phyloP scores from a whole-genome alignment of 306 rosid species.

The Quercus suber region DNA sequence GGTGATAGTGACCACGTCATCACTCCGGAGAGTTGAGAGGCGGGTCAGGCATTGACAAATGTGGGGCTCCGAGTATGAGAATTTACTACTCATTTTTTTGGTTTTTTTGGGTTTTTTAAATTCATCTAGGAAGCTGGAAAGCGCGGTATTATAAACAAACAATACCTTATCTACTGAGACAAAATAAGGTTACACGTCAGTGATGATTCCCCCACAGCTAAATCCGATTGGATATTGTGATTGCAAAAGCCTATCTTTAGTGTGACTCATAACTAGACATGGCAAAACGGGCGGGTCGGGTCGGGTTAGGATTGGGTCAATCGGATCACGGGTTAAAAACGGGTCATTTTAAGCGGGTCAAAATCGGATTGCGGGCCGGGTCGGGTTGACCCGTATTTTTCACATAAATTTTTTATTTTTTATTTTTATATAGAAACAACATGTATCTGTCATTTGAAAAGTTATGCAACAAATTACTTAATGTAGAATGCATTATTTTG shows the following conservation, averaged over 20 bases:
- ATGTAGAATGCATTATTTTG: too few species aligned
- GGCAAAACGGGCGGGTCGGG: too few species aligned
- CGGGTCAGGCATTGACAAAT: conserved; percentile 77
- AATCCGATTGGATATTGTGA: not conserved
- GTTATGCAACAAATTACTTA: too few species aligned
- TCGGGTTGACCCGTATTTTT: too few species aligned
- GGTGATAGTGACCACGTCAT: conserved; percentile 37
- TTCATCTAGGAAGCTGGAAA: not conserved
- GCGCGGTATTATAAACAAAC: not conserved
- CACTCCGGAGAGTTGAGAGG: conserved; percentile 36
- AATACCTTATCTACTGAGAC: not conserved
- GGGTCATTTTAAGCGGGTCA: too few species aligned
- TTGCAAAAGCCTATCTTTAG: not conserved
- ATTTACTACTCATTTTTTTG: conserved; percentile 33
- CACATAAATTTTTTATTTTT: too few species aligned
- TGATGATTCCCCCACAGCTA: not conserved
- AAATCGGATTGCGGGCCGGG: too few species aligned
- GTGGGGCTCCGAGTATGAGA: conserved; percentile 40
- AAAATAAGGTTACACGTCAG: not conserved
- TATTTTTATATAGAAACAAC: too few species aligned
- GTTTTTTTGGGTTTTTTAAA: not conserved
- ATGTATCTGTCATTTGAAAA: too few species aligned
- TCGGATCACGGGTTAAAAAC: too few species aligned
- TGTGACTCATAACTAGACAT: too few species aligned
- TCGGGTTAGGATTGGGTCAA: too few species aligned